Conservation (phyloP, 2,329 filamentous ascomycete species). For the Cladosporium austrohemisphaericum region DNA sequence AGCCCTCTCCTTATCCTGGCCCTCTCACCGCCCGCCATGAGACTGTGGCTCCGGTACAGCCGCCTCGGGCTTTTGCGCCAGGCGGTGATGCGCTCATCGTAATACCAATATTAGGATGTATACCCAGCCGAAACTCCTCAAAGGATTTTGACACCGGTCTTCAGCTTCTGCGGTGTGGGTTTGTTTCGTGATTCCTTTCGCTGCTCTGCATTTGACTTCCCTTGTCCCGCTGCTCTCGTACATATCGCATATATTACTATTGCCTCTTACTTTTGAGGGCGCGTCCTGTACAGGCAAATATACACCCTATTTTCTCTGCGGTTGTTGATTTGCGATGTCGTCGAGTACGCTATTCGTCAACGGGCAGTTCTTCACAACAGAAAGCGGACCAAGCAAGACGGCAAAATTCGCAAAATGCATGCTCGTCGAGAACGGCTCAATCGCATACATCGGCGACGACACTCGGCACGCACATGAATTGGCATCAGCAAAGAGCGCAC, state of each 20-base stretch:
- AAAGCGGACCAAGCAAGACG: neutral
- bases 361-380: conserved; percentile 16
- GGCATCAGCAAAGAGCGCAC: conserved; percentile 22
- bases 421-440: conserved; percentile 40
- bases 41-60: conserved; percentile 8
- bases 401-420: conserved; percentile 34
- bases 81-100: conserved; percentile 15
- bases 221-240: neutral
- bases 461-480: conserved; percentile 29
- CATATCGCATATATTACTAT: neutral
- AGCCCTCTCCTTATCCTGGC: neutral
- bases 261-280: too few species aligned
- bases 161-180: too few species aligned
- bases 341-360: conserved; percentile 12
- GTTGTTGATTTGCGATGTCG: neutral
- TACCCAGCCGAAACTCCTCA: neutral
- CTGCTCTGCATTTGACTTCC: too few species aligned
- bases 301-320: neutral
- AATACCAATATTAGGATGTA: conserved; percentile 4
- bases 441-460: conserved; percentile 39
- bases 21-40: conserved; percentile 4
- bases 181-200: too few species aligned
- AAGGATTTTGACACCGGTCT: too few species aligned
- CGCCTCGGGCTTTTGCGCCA: conserved; percentile 2
- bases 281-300: too few species aligned